Base-by-base conservation (phyloP, 108 stramenopile genomes). In the Cyclotella choctawhatcheeana region DNA sequence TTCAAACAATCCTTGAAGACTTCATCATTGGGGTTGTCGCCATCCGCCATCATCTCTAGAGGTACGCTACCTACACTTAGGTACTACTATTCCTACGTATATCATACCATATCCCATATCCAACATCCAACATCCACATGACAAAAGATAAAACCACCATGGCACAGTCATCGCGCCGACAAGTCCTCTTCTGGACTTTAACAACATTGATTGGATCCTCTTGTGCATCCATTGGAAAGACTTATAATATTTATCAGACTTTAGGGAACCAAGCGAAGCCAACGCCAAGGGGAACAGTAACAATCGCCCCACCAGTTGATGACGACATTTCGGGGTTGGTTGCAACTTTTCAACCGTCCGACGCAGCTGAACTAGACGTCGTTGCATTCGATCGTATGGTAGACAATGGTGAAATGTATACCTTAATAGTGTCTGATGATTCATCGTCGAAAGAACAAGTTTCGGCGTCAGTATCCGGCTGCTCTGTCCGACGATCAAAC, bases 401-500 rank as follows among this genome's bases (percentile, higher is more conserved):
- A 7, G 58, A 71, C 5, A 78, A 35, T 43, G 48, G 50, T n/a
- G 69, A 44, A 12, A 64, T 78, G 24, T 78, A 78, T 70, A 78
- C 77, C 12, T 20, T 78, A 14, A 48, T 78, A 8, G 64, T 71
- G 31, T 34, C 64, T 29, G 77, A 78, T 7, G 65, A 71, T 43
- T 33, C 12, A 20, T 21, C 52, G 27, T 40, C 48, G 34, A 31
- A 56, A 29, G 25, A 50, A 17, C n/a, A 51, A 54, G 77, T 78
- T 22, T 71, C 77, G 16, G 70, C 77, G 47, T 78, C 77, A 13
- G 77, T 78, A 33, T 65, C 77, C n/a, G 77, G 77, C 20, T 78
- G 77, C 47, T 78, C 77, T 21, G 51, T 78, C 50, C 69, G 77
- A 17, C 58, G 77, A 14, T 65, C 77, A 34, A 78, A 78, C 45